phyloP scores from a whole-genome alignment of 176 grass and related monocot genomes.

The Juncus effusus region DNA sequence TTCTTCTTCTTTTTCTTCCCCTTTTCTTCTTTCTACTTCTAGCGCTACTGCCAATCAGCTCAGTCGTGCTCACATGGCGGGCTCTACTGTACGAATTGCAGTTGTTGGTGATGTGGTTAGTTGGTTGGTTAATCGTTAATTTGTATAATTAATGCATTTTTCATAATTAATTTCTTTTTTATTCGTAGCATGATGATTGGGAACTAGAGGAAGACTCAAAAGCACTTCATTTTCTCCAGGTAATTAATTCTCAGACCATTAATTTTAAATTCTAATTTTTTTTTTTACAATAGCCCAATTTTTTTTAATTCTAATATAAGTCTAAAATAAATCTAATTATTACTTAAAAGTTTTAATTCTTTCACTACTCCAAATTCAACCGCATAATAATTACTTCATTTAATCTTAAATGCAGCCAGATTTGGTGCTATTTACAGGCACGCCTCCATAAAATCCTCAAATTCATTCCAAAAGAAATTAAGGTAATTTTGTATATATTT shows the following conservation, averaged over 20 bases:
- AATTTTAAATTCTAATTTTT: neutral
- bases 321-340: constrained; percentile 15
- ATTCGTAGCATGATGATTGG: constrained; percentile 84
- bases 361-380: neutral
- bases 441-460: neutral
- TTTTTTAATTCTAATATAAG: constrained; percentile 4
- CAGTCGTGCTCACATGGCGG: constrained; percentile 25
- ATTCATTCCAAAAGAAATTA: neutral
- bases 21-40: constrained; percentile 17
- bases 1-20: constrained; percentile 7
- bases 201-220: constrained; percentile 78
- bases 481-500: neutral
- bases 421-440: constrained; percentile 92
- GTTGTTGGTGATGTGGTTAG: constrained; percentile 88
- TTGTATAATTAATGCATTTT: constrained; percentile 6
- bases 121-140: constrained; percentile 9
- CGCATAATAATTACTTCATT: constrained; percentile 32
- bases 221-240: constrained; percentile 78
- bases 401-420: constrained; percentile 69
- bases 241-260: constrained; percentile 36
- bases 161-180: constrained; percentile 20
- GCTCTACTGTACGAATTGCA: constrained; percentile 50
- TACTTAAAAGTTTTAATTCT: constrained; percentile 19
- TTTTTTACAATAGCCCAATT: neutral
- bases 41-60: constrained; percentile 9